Conservation (phyloP, 495 filamentous ascomycete genomes). For the Xylaria grammica region DNA sequence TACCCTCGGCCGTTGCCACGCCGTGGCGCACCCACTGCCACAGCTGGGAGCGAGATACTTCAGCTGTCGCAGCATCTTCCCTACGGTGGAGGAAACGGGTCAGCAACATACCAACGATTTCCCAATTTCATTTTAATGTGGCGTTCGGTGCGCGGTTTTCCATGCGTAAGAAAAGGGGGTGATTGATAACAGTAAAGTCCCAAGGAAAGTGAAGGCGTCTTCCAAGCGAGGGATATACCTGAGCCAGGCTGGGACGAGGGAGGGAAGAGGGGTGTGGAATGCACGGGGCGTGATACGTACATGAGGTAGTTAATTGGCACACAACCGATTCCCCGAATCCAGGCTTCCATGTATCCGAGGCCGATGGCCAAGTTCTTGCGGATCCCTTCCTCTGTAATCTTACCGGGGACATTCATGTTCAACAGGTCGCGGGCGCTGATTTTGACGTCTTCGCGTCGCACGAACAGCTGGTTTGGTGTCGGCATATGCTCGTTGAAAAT, state of each 20-base stretch:
- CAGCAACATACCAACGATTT: background rate
- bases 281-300: constrained; percentile 46
- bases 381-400: constrained; percentile 94
- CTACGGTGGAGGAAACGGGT: constrained; percentile 35
- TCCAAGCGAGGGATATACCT: constrained; percentile 14
- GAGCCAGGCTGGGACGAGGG: background rate
- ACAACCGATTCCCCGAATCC: constrained; percentile 92
- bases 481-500: constrained; percentile 99
- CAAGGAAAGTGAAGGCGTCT: background rate
- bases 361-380: constrained; percentile 98
- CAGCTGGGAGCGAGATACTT: constrained; percentile 88
- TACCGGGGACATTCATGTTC: constrained; percentile 97
- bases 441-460: constrained; percentile 86
- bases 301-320: constrained; percentile 99
- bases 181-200: background rate
- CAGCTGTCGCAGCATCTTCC: constrained; percentile 97
- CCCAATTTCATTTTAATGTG: background rate
- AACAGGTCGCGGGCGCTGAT: constrained; percentile 89
- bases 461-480: constrained; percentile 94
- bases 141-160: background rate
- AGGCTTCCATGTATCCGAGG: constrained; percentile 97
- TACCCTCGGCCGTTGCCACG: constrained; percentile 84
- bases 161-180: no score
- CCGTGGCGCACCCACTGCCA: constrained; percentile 97
- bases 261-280: background rate